Evolutionary conservation across 2,329 filamentous ascomycete species (phyloP).

Genomic region (Colletotrichum eremochloae): DNA sequence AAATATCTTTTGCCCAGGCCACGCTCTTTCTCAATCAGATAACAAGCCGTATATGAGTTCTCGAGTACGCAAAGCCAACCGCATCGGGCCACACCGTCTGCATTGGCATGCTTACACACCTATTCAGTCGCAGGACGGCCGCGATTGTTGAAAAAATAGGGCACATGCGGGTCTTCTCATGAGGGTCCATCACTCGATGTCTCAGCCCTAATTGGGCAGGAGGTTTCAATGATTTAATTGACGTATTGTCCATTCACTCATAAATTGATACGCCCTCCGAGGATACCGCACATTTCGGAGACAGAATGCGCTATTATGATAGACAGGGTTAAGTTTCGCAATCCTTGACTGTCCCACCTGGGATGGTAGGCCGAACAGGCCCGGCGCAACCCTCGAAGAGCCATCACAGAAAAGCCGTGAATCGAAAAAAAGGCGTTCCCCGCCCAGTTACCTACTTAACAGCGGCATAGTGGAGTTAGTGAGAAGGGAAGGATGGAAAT

Average conservation of each 20-base stretch:
- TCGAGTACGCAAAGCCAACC: neutral
- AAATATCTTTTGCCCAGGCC: too few species aligned
- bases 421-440: neutral
- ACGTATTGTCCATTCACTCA: neutral
- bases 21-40: neutral
- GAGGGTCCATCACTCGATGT: neutral
- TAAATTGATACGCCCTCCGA: neutral
- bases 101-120: neutral
- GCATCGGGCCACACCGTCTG: neutral
- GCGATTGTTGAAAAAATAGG: neutral
- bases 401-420: neutral
- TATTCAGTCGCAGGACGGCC: neutral
- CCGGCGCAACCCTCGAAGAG: neutral
- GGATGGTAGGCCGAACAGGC: neutral
- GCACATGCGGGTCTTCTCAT: neutral
- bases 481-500: neutral
- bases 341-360: neutral
- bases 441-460: neutral
- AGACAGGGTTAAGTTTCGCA: neutral
- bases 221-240: neutral
- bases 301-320: neutral
- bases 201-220: neutral
- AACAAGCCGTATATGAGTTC: neutral
- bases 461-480: neutral
- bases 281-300: neutral